A percentile compares a stretch with the other conserved stretches of the same genome.
These are phyloP conservation scores for Coemansia aciculifera DNA, from an alignment of 192 early-diverging fungal genomes.

Conservation along the genomic window DNA sequence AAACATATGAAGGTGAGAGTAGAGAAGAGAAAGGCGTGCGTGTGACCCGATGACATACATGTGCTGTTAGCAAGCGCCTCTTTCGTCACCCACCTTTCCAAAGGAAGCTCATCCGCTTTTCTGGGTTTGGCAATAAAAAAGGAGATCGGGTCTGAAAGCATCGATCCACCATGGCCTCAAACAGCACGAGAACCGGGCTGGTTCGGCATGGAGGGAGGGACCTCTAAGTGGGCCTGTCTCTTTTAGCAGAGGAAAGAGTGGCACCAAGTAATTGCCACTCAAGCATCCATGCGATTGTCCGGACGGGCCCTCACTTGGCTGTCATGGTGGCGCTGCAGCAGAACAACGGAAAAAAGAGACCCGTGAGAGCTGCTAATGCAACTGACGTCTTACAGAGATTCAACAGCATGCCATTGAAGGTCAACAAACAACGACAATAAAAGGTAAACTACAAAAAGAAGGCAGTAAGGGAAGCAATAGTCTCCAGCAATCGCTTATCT, in stretches of 20 bases:
- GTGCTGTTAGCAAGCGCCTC: not conserved
- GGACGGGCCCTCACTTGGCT: not conserved
- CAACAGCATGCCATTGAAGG: slow-evolving; percentile 4
- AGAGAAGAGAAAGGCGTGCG: not conserved
- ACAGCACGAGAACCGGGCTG: not conserved
- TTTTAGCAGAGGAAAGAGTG: slow-evolving; percentile 1
- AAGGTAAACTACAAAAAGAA: not conserved
- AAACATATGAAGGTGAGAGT: not conserved
- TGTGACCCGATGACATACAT: not conserved
- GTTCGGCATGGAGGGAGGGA: not conserved
- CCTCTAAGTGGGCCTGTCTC: not conserved
- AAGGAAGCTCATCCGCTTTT: not conserved
- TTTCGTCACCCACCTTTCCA: not conserved
- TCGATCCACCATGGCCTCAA: not conserved
- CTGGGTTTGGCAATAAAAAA: not conserved
- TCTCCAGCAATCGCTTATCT: not conserved
- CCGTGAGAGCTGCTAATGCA: slow-evolving; percentile 2
- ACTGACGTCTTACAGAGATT: not conserved
- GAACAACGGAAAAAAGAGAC: not conserved
- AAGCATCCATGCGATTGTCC: not conserved
- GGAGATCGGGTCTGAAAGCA: not conserved
- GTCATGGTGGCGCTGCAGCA: not conserved
- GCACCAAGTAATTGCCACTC: not conserved
- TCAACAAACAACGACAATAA: not conserved
- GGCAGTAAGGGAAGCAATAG: not conserved